A percentile compares a stretch with the other conserved stretches of the same genome.
Evolutionary conservation across 108 stramenopile species (phyloP).

Genomic region (Conticribra guillardii): DNA sequence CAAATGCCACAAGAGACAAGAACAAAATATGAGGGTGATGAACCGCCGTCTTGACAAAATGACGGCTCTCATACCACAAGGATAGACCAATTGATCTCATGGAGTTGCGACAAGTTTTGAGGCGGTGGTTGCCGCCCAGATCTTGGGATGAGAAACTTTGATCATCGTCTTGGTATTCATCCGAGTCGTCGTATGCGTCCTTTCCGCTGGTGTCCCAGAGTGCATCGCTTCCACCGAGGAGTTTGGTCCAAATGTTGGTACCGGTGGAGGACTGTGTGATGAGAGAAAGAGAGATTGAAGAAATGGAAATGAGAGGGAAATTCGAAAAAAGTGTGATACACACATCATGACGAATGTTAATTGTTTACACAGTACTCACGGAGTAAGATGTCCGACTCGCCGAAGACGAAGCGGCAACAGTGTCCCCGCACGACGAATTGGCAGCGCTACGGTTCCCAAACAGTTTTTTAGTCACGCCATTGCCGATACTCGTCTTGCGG

Average conservation of each 20-base stretch:
- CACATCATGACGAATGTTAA: no score
- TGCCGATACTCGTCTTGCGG: no score
- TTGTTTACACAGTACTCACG: no score
- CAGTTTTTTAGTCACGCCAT: no score
- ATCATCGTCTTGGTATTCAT: conserved; percentile 1
- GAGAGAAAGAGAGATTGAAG: background rate
- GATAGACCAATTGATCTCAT: no score
- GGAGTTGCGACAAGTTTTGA: no score
- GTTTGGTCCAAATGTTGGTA: conserved; percentile 24
- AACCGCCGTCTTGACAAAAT: conserved; percentile 9
- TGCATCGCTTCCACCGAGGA: conserved; percentile 10
- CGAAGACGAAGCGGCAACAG: no score
- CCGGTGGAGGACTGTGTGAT: background rate
- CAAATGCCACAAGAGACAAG: conserved; percentile 9
- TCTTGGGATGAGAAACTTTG: background rate
- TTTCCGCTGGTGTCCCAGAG: conserved; percentile 7
- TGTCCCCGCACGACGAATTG: no score
- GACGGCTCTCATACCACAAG: conserved; percentile 22
- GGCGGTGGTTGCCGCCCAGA: no score
- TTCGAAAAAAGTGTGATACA: no score
- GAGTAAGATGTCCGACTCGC: no score
- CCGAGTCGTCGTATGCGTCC: conserved; percentile 6
- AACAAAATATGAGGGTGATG: conserved; percentile 23
- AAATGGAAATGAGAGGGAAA: background rate
- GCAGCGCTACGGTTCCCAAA: no score